Evolutionary conservation across 768 basidiomycete species (phyloP).

Genomic region (Trametes sanguinea): DNA sequence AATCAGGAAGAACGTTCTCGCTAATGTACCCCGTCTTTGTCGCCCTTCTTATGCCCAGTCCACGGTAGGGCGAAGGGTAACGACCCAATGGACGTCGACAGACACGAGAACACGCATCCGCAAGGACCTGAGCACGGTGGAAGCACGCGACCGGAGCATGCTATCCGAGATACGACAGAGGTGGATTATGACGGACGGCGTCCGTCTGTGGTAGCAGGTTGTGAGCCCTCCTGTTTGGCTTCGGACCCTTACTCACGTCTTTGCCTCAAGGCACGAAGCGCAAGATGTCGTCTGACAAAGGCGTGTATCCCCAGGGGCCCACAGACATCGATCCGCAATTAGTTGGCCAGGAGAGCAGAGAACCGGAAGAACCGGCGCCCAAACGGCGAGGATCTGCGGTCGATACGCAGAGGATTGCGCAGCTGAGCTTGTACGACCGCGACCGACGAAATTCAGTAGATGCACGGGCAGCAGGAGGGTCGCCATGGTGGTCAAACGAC

Average conservation of each 20-base stretch:
- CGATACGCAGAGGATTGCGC: conserved; percentile 74
- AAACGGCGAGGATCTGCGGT: conserved; percentile 85
- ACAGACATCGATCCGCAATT: conserved; percentile 71
- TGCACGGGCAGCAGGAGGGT: conserved; percentile 46
- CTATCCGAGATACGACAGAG: conserved; percentile 45
- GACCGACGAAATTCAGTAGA: conserved; percentile 81
- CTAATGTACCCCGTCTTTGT: conserved; percentile 14
- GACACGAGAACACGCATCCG: conserved; percentile 13
- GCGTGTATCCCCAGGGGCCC: conserved; percentile 48
- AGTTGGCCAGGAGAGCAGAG: conserved; percentile 66
- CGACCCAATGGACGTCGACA: conserved; percentile 28
- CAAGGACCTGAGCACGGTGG: conserved; percentile 17
- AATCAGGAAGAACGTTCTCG: conserved; percentile 11
- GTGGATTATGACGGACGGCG: conserved; percentile 73
- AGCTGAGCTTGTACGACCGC: conserved; percentile 76
- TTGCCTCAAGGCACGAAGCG: conserved; percentile 69
- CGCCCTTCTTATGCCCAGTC: conserved; percentile 12
- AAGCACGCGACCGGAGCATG: conserved; percentile 18
- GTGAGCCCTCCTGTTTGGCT: conserved; percentile 24
- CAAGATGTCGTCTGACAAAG: conserved; percentile 77
- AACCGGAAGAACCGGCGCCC: conserved; percentile 66
- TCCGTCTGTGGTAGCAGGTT: conserved; percentile 68
- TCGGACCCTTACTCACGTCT: conserved; percentile 24
- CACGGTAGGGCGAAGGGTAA: conserved; percentile 25
- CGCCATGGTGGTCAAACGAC: conserved; percentile 61